Evolutionary conservation across 1,284 basidiomycete species (phyloP), one percentile per base, ranked within the genome.

Genomic region (Golubevia pallescens): DNA sequence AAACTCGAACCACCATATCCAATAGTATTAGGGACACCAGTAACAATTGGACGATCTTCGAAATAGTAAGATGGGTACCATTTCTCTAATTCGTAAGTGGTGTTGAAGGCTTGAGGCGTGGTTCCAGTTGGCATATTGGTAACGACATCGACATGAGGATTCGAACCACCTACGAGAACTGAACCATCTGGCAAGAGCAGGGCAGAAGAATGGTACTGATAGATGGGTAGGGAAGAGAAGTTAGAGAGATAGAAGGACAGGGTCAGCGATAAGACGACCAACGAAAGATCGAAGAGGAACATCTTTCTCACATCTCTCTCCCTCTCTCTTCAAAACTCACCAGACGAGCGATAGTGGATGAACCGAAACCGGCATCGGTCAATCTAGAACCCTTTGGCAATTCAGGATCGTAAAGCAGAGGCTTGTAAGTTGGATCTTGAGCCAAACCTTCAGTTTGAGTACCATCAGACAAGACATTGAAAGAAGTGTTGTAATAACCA

Each of bases 11-110:
- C 82, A 34, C 82, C 82, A 68, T 81, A 84, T 1, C 65, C 61
- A 60, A 84, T 65, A 48, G 65, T 61, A 38, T 60, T 54, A 7
- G 82, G 82, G 48, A 84, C 58, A 20, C 69, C 69, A 57, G 64
- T 32, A 0, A 76, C 75, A 32, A 62, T 23, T 13, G 82, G 82
- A 3, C 81, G 72, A 14, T 59, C 53, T 74, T 77, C 52, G 62
- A 78, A 80, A 68, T 70, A 84, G 71, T 84, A 84, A 16, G 68
- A 64, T 8, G 82, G 82, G 70, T 84, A 84, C 81, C 81, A 84
- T 65, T 80, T 80, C 65, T 84, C 82, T 10, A 84, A 58, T 64
- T 69, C 74, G 65, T 84, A 84, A 51, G 73, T 81, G 20, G 83
- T 85, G 74, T 81, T 81, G 74, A 71, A 84, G 19, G 72, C 74